Evolutionary conservation across 345 rosid genomes (phyloP).

Genomic region (Moricandia moricandioides): DNA sequence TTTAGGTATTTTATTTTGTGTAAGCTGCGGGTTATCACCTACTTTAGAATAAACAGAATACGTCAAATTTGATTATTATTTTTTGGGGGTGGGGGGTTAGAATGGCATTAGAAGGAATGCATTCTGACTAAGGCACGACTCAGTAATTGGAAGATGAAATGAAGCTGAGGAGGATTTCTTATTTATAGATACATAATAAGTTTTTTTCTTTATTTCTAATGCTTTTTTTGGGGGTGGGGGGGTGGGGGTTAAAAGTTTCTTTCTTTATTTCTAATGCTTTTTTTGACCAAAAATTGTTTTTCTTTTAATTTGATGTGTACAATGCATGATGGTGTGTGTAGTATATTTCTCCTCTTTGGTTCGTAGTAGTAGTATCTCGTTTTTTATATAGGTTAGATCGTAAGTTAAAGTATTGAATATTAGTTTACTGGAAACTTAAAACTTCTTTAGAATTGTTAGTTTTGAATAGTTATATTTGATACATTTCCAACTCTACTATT

Average conservation of each 20-base stretch:
- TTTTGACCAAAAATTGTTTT: no score
- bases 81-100: neutral
- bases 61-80: neutral
- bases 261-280: conserved; percentile 7
- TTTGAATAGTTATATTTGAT: neutral
- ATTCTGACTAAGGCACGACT: conserved; percentile 13
- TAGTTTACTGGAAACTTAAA: neutral
- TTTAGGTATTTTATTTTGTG: no score
- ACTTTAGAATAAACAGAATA: neutral
- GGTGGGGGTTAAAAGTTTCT: no score
- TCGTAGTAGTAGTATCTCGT: neutral
- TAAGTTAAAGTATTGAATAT: neutral
- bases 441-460: neutral
- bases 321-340: neutral
- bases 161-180: conserved; percentile 19
- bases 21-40: no score
- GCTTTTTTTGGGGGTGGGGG: neutral
- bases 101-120: conserved; percentile 13
- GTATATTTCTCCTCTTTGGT: neutral
- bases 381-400: neutral
- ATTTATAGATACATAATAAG: conserved; percentile 11
- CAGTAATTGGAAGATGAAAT: conserved; percentile 25
- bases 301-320: no score
- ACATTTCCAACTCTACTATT: neutral
- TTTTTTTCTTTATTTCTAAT: conserved; percentile 1